These are phyloP conservation scores for Barbarea vulgaris DNA, from an alignment of 345 rosid genomes.

Conservation along the genomic window DNA sequence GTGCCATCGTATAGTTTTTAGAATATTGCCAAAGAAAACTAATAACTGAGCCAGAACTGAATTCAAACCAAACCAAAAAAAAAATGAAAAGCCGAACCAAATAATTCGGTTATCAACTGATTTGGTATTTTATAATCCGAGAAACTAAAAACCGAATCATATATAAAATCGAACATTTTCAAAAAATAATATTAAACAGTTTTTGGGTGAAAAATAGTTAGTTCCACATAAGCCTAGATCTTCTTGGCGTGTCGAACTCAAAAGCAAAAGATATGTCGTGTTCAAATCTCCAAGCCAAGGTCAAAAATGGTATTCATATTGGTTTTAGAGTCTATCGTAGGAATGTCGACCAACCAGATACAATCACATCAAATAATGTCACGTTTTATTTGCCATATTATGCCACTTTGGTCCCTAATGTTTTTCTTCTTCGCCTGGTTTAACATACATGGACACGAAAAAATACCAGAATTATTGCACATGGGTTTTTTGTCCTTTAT, in stretches of 20 bases:
- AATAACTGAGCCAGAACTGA: background rate
- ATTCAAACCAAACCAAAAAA: background rate
- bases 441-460: background rate
- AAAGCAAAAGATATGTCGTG: constrained; percentile 20
- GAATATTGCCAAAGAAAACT: background rate
- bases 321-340: background rate
- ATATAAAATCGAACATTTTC: background rate
- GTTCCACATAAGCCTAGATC: background rate
- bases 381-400: constrained; percentile 19
- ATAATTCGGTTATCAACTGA: background rate
- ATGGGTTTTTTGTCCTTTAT: constrained; percentile 16
- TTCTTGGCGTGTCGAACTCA: constrained; percentile 16
- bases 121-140: background rate
- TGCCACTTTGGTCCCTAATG: constrained; percentile 15
- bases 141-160: background rate
- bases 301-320: background rate
- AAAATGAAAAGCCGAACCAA: background rate
- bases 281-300: constrained; percentile 7
- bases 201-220: background rate
- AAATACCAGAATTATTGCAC: constrained; percentile 16
- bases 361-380: constrained; percentile 15
- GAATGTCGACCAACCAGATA: constrained; percentile 22
- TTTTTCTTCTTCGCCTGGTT: constrained; percentile 6
- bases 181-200: background rate
- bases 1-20: background rate